phyloP scores from a whole-genome alignment of 2,329 filamentous ascomycete species.

The Talaromyces sp. region DNA sequence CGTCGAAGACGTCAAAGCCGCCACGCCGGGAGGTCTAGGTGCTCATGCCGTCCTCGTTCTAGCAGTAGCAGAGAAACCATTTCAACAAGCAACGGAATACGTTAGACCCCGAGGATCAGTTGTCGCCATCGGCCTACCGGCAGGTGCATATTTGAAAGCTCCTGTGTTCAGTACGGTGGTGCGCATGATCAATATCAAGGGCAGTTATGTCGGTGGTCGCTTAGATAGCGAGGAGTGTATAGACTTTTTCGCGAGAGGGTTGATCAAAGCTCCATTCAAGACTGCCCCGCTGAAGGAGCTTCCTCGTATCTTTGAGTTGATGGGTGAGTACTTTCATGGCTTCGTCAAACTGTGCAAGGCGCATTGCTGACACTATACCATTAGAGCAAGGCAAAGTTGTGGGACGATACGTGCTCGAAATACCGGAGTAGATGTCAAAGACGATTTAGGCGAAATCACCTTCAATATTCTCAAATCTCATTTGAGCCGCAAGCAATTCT shows the following conservation, averaged over 20 bases:
- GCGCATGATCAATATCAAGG: constrained; percentile 87
- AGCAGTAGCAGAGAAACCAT: constrained; percentile 83
- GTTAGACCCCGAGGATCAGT: constrained; percentile 78
- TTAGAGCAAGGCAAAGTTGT: constrained; percentile 41
- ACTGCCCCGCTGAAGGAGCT: constrained; percentile 75
- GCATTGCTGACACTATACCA: constrained; percentile 21
- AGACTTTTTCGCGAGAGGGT: constrained; percentile 78
- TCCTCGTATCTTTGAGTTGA: constrained; percentile 72
- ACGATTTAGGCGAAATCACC: not conserved
- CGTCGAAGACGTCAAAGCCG: constrained; percentile 77
- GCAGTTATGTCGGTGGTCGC: constrained; percentile 89
- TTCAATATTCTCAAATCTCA: too few species aligned
- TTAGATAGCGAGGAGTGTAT: constrained; percentile 83
- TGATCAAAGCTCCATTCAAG: constrained; percentile 88
- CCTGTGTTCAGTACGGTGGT: constrained; percentile 87
- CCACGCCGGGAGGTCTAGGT: constrained; percentile 74
- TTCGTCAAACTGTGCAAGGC: not conserved
- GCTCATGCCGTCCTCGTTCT: constrained; percentile 84
- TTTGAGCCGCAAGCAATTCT: too few species aligned
- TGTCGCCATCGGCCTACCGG: constrained; percentile 84
- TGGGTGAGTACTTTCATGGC: constrained; percentile 44
- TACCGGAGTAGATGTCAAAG: constrained; percentile 32
- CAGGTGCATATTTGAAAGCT: constrained; percentile 71
- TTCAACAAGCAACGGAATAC: constrained; percentile 89
- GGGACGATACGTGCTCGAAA: constrained; percentile 44